Evolutionary conservation across 306 rosid species (phyloP), one percentile per base, ranked within the genome.

Genomic region (Styphnolobium japonicum): DNA sequence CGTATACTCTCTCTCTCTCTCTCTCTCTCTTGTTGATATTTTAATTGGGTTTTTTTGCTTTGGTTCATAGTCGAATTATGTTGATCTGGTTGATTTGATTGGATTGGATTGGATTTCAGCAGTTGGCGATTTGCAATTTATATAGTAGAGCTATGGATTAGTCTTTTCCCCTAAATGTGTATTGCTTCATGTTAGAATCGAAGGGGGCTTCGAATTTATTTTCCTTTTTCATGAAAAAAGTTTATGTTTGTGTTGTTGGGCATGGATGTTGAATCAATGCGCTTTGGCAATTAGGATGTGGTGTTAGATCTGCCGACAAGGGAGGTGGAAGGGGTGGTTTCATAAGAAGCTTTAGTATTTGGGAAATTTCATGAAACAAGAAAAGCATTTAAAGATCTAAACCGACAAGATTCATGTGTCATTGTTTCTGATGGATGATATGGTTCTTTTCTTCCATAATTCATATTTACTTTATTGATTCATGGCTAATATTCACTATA

Each of bases 41-140:
- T 16, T 55, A 0, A 12, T 52, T 7, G n/a, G 3, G 1, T n/a
- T n/a, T 16, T 55, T 19, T 31, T 12, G 7, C 48, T 51, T 16
- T 15, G 36, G 10, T 2, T 66, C 71, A 36, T 83, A 0, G 22
- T 63, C 29, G 3, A 39, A 65, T 56, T 63, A 3, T 1, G 1
- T 56, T 55, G 67, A 53, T 77, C 73, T 67, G 29, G 18, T 81
- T 43, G 64, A 1, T 67, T 31, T 71, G 27, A 42, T n/a, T n/a
- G n/a, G n/a, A n/a, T n/a, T n/a, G n/a, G n/a, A n/a, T 53, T 3
- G 49, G 37, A 12, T 48, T 34, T 71, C 19, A 49, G 19, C 33
- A 33, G 12, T 33, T 33, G 12, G 18, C 19, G 21, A 71, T 34
- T 71, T 34, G 1, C 29, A 7, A 40, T 14, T 57, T 7, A 29